These are phyloP conservation scores for Centaurea solstitialis DNA, from an alignment of 129 eudicot genomes.

Conservation along the genomic window DNA sequence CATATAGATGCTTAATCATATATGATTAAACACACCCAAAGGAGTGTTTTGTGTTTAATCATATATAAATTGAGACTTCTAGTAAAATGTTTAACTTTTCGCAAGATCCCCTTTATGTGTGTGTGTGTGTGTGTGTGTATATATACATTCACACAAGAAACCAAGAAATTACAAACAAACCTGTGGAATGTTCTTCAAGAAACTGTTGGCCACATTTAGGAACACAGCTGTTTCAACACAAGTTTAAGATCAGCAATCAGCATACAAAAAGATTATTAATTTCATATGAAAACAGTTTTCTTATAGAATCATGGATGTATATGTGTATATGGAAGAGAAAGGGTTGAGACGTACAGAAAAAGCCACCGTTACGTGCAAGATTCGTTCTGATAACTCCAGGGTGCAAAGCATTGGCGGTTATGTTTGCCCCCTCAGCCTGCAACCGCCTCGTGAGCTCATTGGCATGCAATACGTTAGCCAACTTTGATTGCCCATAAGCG, in stretches of 20 bases:
- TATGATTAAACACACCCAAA: no score
- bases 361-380: slow-evolving; percentile 45
- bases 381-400: slow-evolving; percentile 67
- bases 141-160: neutral
- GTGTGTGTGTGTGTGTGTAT: no score
- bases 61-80: no score
- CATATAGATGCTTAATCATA: no score
- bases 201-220: slow-evolving; percentile 30
- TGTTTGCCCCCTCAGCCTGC: slow-evolving; percentile 63
- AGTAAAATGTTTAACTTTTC: no score
- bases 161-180: slow-evolving; percentile 24
- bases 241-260: slow-evolving; percentile 11
- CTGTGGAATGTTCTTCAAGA: slow-evolving; percentile 69
- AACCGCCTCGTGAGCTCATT: slow-evolving; percentile 69
- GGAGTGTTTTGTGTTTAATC: no score
- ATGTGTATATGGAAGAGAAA: neutral
- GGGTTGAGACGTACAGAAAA: slow-evolving; percentile 27
- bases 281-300: neutral
- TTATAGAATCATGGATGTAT: neutral
- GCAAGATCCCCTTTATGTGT: no score
- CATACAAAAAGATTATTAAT: neutral
- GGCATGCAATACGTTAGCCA: slow-evolving; percentile 76
- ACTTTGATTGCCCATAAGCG: slow-evolving; percentile 96
- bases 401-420: slow-evolving; percentile 68
- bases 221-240: slow-evolving; percentile 26